phyloP scores from a whole-genome alignment of 345 rosid genomes.

The Eucalyptus sideroxylon region DNA sequence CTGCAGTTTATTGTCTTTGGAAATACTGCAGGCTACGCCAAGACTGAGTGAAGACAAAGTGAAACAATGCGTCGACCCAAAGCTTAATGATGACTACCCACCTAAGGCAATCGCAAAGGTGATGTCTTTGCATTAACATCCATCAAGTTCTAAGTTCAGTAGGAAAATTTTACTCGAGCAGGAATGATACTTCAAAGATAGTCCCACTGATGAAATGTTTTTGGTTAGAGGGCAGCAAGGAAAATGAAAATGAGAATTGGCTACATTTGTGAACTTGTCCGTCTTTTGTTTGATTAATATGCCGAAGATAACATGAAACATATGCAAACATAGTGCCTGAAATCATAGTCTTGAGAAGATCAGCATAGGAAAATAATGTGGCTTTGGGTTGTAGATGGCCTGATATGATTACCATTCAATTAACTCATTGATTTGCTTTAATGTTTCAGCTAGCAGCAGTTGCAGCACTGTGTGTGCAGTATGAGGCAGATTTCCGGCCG shows the following conservation, averaged over 20 bases:
- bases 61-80: conserved; percentile 92
- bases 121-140: not conserved
- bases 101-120: conserved; percentile 97
- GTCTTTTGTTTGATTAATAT: not conserved
- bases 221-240: not conserved
- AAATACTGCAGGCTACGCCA: conserved; percentile 73
- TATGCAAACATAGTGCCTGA: not conserved
- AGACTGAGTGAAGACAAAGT: conserved; percentile 94
- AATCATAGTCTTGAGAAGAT: not conserved
- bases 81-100: conserved; percentile 75
- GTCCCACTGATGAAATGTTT: not conserved
- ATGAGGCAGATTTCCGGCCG: conserved; percentile 91
- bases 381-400: not conserved
- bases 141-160: not conserved
- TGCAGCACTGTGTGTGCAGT: conserved; percentile 92
- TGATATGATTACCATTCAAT: not conserved
- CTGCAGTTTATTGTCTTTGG: too few species aligned
- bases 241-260: not conserved
- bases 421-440: not conserved
- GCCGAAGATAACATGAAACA: not conserved
- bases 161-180: not conserved
- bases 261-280: not conserved
- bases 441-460: conserved; percentile 76
- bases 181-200: not conserved
- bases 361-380: not conserved